These are phyloP conservation scores for Saccharomyces hybrid DNA, from an alignment of 1,139 yeast species.

Conservation along the genomic window DNA sequence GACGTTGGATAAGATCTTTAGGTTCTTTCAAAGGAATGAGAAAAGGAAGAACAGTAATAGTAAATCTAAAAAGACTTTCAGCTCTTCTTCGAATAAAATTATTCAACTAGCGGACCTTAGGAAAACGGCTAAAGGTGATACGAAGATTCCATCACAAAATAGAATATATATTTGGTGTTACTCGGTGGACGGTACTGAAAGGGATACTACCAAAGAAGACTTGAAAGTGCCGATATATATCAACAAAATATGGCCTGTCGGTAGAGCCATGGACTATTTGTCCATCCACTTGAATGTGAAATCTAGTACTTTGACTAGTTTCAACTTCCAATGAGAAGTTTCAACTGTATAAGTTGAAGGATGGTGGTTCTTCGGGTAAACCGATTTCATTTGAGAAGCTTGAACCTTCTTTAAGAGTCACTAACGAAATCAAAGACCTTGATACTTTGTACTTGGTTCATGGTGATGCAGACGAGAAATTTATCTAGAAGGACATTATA, in stretches of 20 bases:
- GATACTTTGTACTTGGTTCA: constrained; percentile 52
- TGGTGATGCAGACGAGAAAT: constrained; percentile 31
- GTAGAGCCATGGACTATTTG: constrained; percentile 65
- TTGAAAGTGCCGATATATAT: constrained; percentile 19
- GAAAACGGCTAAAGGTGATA: constrained; percentile 61
- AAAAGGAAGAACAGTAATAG: constrained; percentile 8
- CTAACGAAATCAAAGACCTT: constrained; percentile 38
- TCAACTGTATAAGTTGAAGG: constrained; percentile 25
- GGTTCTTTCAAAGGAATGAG: constrained; percentile 1
- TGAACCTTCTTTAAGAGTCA: constrained; percentile 39
- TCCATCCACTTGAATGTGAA: constrained; percentile 39
- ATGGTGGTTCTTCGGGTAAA: constrained; percentile 16
- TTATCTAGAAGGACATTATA: background rate
- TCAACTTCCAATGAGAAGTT: constrained; percentile 22
- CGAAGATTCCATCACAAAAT: constrained; percentile 44
- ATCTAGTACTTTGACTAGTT: constrained; percentile 39
- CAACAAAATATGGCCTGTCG: constrained; percentile 57
- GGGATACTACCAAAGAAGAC: constrained; percentile 25
- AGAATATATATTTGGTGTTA: constrained; percentile 59
- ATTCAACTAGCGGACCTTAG: constrained; percentile 39
- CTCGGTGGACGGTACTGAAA: constrained; percentile 36
- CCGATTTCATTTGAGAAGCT: constrained; percentile 30
- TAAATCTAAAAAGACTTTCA: constrained; percentile 10
- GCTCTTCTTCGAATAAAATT: constrained; percentile 25
- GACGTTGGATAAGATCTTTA: constrained; percentile 42